These are phyloP conservation scores for Coelastrella sp. DNA, from an alignment of 139 green algal genomes.

Conservation along the genomic window DNA sequence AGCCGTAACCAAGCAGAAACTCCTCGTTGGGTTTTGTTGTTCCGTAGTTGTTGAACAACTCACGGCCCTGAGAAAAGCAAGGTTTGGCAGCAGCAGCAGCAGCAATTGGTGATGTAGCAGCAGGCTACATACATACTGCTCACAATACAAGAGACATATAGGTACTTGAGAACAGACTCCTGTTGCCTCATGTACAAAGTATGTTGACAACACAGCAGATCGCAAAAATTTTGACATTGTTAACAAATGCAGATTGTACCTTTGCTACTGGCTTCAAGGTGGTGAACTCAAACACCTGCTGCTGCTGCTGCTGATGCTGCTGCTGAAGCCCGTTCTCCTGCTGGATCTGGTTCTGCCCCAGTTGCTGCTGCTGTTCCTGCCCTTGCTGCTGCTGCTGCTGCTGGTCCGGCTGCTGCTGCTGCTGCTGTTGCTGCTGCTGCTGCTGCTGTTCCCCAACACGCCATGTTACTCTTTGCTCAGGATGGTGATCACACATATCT, in stretches of 20 bases:
- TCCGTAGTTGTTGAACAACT: constrained; percentile 61
- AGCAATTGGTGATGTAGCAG: neutral
- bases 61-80: constrained; percentile 15
- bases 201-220: neutral
- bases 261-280: constrained; percentile 22
- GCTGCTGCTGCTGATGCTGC: constrained; percentile 19
- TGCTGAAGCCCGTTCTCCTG: no score
- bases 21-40: constrained; percentile 64
- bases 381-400: neutral
- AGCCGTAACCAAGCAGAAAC: constrained; percentile 63
- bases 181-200: no score
- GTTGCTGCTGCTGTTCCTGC: neutral
- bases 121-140: neutral
- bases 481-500: constrained; percentile 63
- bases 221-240: neutral
- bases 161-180: no score
- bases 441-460: constrained; percentile 13
- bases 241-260: constrained; percentile 14
- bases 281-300: constrained; percentile 31
- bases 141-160: no score
- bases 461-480: constrained; percentile 47
- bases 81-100: neutral
- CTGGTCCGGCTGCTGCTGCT: constrained; percentile 25
- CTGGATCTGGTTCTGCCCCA: no score
- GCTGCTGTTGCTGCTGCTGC: constrained; percentile 38